phyloP scores from a whole-genome alignment of 305 asterid species.

The Rubia balearica region DNA sequence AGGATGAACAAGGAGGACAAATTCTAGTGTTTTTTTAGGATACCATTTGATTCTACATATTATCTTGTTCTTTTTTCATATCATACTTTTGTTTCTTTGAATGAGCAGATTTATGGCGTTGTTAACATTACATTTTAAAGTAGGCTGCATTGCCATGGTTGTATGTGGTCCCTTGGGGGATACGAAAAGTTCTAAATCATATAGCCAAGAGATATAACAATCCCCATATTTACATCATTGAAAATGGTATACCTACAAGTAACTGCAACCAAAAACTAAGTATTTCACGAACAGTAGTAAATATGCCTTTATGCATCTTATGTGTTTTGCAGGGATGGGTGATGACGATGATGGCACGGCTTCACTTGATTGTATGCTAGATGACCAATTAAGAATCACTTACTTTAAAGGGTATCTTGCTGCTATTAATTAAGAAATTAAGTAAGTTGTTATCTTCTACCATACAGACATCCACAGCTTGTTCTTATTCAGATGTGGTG shows the following conservation, averaged over 20 bases:
- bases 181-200: slow-evolving; percentile 40
- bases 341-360: slow-evolving; percentile 32
- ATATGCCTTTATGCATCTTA: slow-evolving; percentile 36
- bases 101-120: no score
- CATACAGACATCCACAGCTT: no score
- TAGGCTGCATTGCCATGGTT: no score
- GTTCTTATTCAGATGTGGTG: no score
- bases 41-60: no score
- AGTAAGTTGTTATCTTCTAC: slow-evolving; percentile 31
- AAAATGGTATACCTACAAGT: slow-evolving; percentile 48
- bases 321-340: slow-evolving; percentile 38
- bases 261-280: slow-evolving; percentile 26
- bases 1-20: slow-evolving; percentile 17
- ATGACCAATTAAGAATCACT: slow-evolving; percentile 39
- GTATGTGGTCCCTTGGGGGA: slow-evolving; percentile 55
- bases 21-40: slow-evolving; percentile 6
- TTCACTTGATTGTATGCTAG: slow-evolving; percentile 38
- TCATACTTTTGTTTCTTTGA: slow-evolving; percentile 37
- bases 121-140: no score
- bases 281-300: slow-evolving; percentile 44
- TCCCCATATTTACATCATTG: slow-evolving; percentile 44
- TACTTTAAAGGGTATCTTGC: slow-evolving; percentile 49
- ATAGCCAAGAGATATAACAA: slow-evolving; percentile 42
- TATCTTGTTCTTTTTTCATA: no score
- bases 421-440: slow-evolving; percentile 44